Evolutionary conservation across 1,139 yeast genomes (phyloP), one percentile per base, ranked within the genome.

Genomic region (Geotrichum armillariae): DNA sequence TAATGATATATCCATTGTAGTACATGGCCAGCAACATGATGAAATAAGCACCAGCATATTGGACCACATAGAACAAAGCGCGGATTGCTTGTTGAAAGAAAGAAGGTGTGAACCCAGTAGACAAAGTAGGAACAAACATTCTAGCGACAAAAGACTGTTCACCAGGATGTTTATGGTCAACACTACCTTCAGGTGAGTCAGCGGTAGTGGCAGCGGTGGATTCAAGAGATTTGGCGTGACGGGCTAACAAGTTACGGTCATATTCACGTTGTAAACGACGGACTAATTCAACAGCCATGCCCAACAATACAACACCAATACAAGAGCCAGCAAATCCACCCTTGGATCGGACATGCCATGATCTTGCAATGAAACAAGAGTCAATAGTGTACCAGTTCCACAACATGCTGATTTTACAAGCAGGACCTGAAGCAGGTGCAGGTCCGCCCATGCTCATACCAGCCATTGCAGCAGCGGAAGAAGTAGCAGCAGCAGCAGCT

Each of bases 1-100:
- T 79, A 51, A 82, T 78, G 33, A 83, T 72, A 63, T 81, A 83
- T 17, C 89, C 89, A 59, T 83, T 83, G 69, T 79, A 83, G 69
- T 82, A 82, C 89, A 83, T 83, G 70, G 82, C 82, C 58, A 83
- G 68, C 69, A 83, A 73, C 86, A 83, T 83, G 58, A 83, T 76
- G 49, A 83, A 66, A 62, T 82, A 83, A 4, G 83, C 78, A 17
- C 78, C 74, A 1, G 84, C 84, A 78, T 84, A 80, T 62, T 82
- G 82, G 25, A 80, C 58, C 1, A 80, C 74, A 63, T 76, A 83
- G 39, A 82, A 62, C 2, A 70, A 46, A 0, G 78, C 68, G 49
- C 83, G 72, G 9, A 78, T 58, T 5, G 77, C 25, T 59, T 82
- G 88, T 57, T 80, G 81, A 9, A 67, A 41, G 1, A 76, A 56